phyloP scores from a whole-genome alignment of 2,329 filamentous ascomycete species.

The Nothopassalora personata region DNA sequence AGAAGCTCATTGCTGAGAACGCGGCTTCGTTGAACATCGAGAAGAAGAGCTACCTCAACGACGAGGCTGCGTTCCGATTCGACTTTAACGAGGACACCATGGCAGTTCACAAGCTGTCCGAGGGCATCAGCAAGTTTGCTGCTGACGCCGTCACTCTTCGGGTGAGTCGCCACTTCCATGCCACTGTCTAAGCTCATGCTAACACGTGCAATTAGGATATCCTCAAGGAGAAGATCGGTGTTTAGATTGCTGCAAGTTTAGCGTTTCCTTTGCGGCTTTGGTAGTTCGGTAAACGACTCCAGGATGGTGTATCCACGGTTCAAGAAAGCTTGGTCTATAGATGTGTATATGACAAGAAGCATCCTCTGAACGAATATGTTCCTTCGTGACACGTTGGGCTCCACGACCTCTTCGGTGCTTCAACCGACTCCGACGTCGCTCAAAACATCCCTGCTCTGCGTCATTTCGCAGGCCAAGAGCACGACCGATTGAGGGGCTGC shows the following conservation, averaged over 20 bases:
- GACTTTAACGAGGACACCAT: conserved; percentile 99
- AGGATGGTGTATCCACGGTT: conserved; percentile 1
- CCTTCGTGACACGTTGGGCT: too few species aligned
- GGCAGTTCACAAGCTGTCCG: conserved; percentile 97
- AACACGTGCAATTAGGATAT: conserved; percentile 47
- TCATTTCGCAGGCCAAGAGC: not conserved
- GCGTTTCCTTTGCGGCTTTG: conserved; percentile 2
- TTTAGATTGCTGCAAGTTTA: conserved; percentile 11
- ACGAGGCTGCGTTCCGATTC: conserved; percentile 92
- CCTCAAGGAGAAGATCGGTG: conserved; percentile 73
- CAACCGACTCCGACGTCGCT: not conserved
- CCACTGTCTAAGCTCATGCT: too few species aligned
- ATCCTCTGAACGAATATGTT: not conserved
- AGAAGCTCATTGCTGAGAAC: conserved; percentile 77
- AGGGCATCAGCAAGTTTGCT: conserved; percentile 99
- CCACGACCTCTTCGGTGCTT: not conserved
- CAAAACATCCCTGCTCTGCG: not conserved
- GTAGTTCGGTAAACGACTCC: conserved; percentile 5
- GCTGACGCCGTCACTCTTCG: conserved; percentile 93
- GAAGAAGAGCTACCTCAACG: conserved; percentile 85
- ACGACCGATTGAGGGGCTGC: conserved; percentile 3
- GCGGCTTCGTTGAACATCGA: conserved; percentile 67
- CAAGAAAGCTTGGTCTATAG: not conserved
- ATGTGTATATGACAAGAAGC: not conserved
- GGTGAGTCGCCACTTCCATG: conserved; percentile 27